These are phyloP conservation scores for Pisolithus orientalis DNA, from an alignment of 768 basidiomycete species.

Conservation along the genomic window DNA sequence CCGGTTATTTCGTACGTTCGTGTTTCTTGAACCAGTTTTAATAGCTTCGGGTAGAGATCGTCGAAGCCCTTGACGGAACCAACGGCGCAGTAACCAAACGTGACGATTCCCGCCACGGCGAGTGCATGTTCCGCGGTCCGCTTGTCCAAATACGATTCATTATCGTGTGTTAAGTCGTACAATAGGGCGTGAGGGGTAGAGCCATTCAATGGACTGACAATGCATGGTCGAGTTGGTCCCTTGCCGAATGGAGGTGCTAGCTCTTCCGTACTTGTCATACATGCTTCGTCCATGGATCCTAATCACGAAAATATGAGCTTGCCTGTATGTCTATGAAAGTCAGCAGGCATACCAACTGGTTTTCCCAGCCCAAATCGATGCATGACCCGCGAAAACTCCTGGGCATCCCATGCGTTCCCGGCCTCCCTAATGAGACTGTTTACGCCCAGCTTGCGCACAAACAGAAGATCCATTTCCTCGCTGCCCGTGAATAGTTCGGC, in stretches of 20 bases:
- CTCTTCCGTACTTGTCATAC: constrained; percentile 69
- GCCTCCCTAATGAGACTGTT: constrained; percentile 93
- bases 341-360: constrained; percentile 63
- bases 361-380: constrained; percentile 91
- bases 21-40: constrained; percentile 83
- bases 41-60: constrained; percentile 91
- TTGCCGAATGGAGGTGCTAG: constrained; percentile 78
- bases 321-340: not conserved
- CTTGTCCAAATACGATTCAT: constrained; percentile 87
- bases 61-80: constrained; percentile 98
- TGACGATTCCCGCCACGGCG: constrained; percentile 88
- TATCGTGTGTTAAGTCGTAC: constrained; percentile 97
- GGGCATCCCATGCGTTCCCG: constrained; percentile 85
- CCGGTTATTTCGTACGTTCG: constrained; percentile 69
- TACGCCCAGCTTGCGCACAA: constrained; percentile 87
- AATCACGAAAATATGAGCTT: not conserved
- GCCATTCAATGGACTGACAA: constrained; percentile 77
- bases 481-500: constrained; percentile 97
- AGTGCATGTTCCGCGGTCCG: constrained; percentile 92
- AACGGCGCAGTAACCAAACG: constrained; percentile 83
- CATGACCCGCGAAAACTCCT: constrained; percentile 83
- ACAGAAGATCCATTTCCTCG: constrained; percentile 87
- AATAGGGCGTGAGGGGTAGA: constrained; percentile 88
- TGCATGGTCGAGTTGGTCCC: constrained; percentile 67
- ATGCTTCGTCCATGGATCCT: constrained; percentile 93